Conservation (phyloP, 106 monocot species). For the Dendrobium catenatum region DNA sequence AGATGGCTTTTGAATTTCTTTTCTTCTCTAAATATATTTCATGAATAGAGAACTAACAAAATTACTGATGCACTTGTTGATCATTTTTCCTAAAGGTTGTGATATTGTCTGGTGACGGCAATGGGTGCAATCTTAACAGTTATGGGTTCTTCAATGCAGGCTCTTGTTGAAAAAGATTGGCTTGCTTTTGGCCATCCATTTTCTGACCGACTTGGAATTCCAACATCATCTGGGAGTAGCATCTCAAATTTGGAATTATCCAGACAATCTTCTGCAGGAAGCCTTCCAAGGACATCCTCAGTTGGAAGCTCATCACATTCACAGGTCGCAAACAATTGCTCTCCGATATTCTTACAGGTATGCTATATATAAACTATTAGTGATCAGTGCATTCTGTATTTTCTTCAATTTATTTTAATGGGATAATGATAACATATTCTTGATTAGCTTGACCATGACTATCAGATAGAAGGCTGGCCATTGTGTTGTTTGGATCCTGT, state of each 20-base stretch:
- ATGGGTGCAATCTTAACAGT: neutral
- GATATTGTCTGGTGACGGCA: neutral
- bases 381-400: too few species aligned
- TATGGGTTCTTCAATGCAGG: slow-evolving; percentile 28
- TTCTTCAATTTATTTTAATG: neutral
- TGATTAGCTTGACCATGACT: neutral
- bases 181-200: slow-evolving; percentile 99
- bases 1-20: neutral
- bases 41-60: neutral
- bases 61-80: neutral
- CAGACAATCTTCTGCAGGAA: slow-evolving; percentile 69
- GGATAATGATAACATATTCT: neutral
- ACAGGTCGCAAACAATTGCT: slow-evolving; percentile 67
- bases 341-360: slow-evolving; percentile 98
- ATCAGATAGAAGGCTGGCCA: neutral
- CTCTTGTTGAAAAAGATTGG: slow-evolving; percentile 98
- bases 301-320: slow-evolving; percentile 49
- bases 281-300: slow-evolving; percentile 37
- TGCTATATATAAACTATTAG: neutral
- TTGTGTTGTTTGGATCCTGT: neutral
- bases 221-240: slow-evolving; percentile 49
- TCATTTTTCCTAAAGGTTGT: neutral
- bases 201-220: slow-evolving; percentile 84
- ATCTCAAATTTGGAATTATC: slow-evolving; percentile 38
- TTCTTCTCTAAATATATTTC: neutral